Evolutionary conservation across 371 early-diverging fungal species (phyloP).

Genomic region (Mucor mucedo): DNA sequence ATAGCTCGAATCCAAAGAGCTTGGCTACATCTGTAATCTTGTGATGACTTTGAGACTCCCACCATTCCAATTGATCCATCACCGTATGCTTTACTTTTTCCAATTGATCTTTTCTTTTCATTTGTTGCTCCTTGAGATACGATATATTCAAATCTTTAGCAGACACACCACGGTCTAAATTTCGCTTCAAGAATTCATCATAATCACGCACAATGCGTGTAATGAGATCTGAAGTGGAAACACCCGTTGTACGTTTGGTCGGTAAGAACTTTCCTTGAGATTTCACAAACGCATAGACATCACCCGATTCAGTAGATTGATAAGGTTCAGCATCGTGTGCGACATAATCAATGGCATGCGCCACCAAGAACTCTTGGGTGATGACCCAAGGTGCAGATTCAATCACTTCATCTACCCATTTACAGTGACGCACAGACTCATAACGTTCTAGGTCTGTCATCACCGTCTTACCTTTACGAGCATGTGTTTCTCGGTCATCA

Average conservation of each 20-base stretch:
- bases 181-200: conserved; percentile 86
- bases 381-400: conserved; percentile 89
- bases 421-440: conserved; percentile 90
- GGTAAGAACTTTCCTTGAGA: conserved; percentile 84
- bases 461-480: conserved; percentile 89
- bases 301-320: conserved; percentile 72
- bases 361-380: conserved; percentile 83
- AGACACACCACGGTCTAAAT: conserved; percentile 86
- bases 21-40: conserved; percentile 72
- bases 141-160: conserved; percentile 88
- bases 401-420: conserved; percentile 94
- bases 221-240: conserved; percentile 93
- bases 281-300: conserved; percentile 93
- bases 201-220: conserved; percentile 94
- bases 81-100: conserved; percentile 57
- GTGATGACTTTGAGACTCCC: conserved; percentile 79
- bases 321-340: conserved; percentile 97
- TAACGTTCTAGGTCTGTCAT: conserved; percentile 84
- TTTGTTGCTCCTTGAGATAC: conserved; percentile 80
- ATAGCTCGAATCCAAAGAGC: conserved; percentile 66
- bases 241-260: conserved; percentile 88
- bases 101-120: conserved; percentile 76
- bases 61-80: conserved; percentile 65
- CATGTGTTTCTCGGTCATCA: conserved; percentile 79
- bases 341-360: conserved; percentile 91